Evolutionary conservation across 495 filamentous ascomycete species (phyloP), one percentile per base, ranked within the genome.

Genomic region (Hypoxylon lienhwacheense): DNA sequence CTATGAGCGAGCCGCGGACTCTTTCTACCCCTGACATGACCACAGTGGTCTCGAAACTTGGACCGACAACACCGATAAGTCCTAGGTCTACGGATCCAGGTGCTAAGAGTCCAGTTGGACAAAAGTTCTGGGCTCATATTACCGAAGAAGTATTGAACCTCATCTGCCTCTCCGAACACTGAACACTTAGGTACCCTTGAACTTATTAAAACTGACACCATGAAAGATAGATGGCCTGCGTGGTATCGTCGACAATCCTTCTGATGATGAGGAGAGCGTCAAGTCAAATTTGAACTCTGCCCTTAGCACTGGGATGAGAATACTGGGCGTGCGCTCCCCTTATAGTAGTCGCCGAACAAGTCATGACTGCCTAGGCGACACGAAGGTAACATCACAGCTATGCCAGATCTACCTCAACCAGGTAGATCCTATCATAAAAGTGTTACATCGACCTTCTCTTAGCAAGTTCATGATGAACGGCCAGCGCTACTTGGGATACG

Each of bases 381-480:
- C 47, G 7, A 15, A 28, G 19, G 1, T 43, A 22, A 31, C 36
- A 11, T 15, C 42, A 10, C 41, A 59, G 19, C 36, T 61, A 22
- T 61, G 56, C 24, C 37, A 61, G 10, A 20, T 61, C n/a, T 61
- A 55, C 44, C 51, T 61, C 5, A 12, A 14, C 0, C 37, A 61
- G 12, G 56, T 61, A 5, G 56, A 61, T 15, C 56, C 51, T 7
- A 28, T 61, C 20, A 39, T 55, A 24, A 55, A 55, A 21, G 5
- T 61, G 5, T 39, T 61, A 0, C 56, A 55, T 26, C 50, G 56
- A n/a, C 56, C 51, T 1, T 55, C 50, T 0, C 11, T 61, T 3
- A 48, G 46, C 20, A 61, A 40, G 3, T 50, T 34, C 3, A 55
- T 61, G 56, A 12, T 55, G 35, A 8, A 34, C 2, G 50, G 46